A percentile compares a stretch with the other conserved stretches of the same genome.
These are phyloP conservation scores for Coniosporium tulheliwenetii DNA, from an alignment of 2,329 filamentous ascomycete species.

Conservation along the genomic window DNA sequence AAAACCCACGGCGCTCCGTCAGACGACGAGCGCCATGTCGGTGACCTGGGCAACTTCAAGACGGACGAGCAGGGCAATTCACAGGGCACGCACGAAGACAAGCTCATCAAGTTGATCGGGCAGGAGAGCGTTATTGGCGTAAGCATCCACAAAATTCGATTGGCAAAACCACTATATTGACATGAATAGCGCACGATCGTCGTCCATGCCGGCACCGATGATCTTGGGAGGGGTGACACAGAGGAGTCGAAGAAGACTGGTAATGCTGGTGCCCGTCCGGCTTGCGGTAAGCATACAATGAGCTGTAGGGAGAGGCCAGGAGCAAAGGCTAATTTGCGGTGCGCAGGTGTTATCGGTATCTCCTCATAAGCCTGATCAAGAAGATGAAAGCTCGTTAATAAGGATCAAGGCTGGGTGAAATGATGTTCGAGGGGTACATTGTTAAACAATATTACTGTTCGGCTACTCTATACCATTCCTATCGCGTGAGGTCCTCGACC, in stretches of 20 bases:
- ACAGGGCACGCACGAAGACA: constrained; percentile 66
- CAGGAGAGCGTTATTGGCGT: constrained; percentile 89
- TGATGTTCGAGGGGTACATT: too few species aligned
- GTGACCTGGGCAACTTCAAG: constrained; percentile 94
- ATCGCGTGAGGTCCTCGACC: too few species aligned
- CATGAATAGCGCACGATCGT: constrained; percentile 68
- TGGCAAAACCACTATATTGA: constrained; percentile 8
- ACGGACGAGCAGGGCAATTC: constrained; percentile 87
- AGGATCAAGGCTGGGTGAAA: too few species aligned
- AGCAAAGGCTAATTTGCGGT: not conserved
- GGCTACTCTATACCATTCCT: too few species aligned
- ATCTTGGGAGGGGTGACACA: constrained; percentile 81
- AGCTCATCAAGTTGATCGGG: constrained; percentile 86
- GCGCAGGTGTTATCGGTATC: constrained; percentile 20
- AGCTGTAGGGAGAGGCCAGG: constrained; percentile 1
- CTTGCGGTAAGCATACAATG: constrained; percentile 56
- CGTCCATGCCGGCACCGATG: constrained; percentile 87
- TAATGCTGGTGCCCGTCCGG: constrained; percentile 83
- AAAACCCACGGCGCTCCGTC: constrained; percentile 82
- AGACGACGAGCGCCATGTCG: constrained; percentile 81
- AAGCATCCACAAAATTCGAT: constrained; percentile 20
- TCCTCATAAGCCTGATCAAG: constrained; percentile 9
- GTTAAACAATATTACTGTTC: too few species aligned
- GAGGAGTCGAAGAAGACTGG: constrained; percentile 98
- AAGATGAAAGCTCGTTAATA: not conserved